Evolutionary conservation across 2,329 filamentous ascomycete species (phyloP).

Genomic region (Venturia asperata): DNA sequence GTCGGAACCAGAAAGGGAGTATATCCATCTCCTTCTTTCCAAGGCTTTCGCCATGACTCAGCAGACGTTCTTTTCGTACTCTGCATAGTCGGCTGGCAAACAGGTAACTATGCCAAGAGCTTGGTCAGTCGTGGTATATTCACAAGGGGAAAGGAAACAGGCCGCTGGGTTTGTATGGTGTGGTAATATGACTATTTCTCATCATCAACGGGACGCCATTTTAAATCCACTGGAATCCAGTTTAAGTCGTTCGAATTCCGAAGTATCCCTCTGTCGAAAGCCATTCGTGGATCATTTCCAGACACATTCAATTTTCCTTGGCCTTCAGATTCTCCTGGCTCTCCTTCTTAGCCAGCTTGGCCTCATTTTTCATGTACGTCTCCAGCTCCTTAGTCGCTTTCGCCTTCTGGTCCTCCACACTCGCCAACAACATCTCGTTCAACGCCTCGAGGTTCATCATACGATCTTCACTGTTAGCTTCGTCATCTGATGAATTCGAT

Average conservation of each 20-base stretch:
- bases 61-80: background rate
- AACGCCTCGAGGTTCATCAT: background rate
- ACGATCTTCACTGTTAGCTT: conserved; percentile 1
- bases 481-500: conserved; percentile 2
- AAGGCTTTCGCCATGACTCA: background rate
- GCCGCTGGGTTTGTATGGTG: background rate
- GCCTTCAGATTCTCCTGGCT: background rate
- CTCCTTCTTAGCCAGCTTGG: background rate
- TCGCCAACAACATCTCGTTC: background rate
- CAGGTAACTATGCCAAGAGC: background rate
- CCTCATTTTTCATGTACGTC: background rate
- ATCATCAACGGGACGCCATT: background rate
- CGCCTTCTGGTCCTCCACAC: background rate
- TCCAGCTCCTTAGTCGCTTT: background rate
- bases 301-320: background rate
- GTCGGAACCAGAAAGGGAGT: background rate
- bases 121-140: background rate
- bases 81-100: background rate
- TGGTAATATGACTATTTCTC: background rate
- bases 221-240: background rate
- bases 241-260: background rate
- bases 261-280: background rate
- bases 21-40: background rate
- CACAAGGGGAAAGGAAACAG: background rate
- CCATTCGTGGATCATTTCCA: background rate